phyloP scores from a whole-genome alignment of 345 rosid species.

The Trapa bicornis region DNA sequence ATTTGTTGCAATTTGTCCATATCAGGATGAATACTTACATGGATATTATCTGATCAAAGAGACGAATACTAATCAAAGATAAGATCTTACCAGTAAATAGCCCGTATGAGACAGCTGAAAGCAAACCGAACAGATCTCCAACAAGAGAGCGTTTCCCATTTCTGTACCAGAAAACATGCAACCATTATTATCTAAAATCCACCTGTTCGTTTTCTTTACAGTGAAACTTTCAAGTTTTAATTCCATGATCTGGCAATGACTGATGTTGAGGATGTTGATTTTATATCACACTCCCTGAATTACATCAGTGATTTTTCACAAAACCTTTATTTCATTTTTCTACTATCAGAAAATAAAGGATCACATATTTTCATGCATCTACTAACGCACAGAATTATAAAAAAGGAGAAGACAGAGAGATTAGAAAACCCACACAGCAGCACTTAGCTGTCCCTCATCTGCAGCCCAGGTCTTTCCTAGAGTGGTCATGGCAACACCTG shows the following conservation, averaged over 20 bases:
- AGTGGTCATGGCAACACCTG: constrained; percentile 96
- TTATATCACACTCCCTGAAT: neutral
- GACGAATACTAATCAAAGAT: neutral
- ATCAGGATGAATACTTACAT: neutral
- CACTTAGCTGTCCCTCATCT: constrained; percentile 51
- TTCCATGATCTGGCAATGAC: constrained; percentile 23
- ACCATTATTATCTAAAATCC: neutral
- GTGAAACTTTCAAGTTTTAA: constrained; percentile 16
- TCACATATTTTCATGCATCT: too few relatives aligned
- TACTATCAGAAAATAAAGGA: too few relatives aligned
- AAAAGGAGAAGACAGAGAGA: neutral
- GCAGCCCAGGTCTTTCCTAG: constrained; percentile 97
- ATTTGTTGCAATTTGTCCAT: constrained; percentile 7
- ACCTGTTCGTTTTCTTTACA: neutral
- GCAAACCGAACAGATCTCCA: constrained; percentile 95
- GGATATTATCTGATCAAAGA: neutral
- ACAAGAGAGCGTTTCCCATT: constrained; percentile 68
- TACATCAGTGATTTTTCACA: neutral
- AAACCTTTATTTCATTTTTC: too few relatives aligned
- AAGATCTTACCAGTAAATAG: constrained; percentile 62
- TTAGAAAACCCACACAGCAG: constrained; percentile 17
- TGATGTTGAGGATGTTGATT: neutral
- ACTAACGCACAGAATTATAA: too few relatives aligned
- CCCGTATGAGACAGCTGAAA: constrained; percentile 90
- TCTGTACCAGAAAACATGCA: constrained; percentile 28